Evolutionary conservation across 1,284 basidiomycete species (phyloP).

Genomic region (Melampsora abietis-canadensis): DNA sequence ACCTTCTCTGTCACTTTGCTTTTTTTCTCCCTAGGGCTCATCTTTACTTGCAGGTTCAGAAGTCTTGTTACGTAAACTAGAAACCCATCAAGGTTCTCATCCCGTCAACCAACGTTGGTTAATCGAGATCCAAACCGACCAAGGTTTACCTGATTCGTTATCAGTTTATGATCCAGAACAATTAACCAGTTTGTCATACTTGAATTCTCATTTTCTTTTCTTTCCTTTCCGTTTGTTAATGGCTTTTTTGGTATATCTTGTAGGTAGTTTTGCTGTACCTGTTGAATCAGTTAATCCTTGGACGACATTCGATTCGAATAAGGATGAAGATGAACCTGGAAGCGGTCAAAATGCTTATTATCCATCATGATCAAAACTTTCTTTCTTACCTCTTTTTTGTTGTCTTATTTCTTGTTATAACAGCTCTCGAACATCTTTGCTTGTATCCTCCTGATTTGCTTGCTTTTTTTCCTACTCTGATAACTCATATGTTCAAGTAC

Average conservation of each 20-base stretch:
- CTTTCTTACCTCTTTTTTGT: background rate
- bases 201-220: background rate
- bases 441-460: too few relatives aligned
- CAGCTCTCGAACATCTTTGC: too few relatives aligned
- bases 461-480: too few relatives aligned
- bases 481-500: too few relatives aligned
- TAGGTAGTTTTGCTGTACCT: constrained; percentile 26
- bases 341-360: constrained; percentile 19
- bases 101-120: constrained; percentile 26
- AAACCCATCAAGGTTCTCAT: constrained; percentile 22
- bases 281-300: constrained; percentile 25
- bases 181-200: constrained; percentile 4
- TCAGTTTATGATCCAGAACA: constrained; percentile 20
- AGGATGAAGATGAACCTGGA: constrained; percentile 18
- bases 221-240: background rate
- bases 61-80: constrained; percentile 29
- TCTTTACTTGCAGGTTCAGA: constrained; percentile 20
- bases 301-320: constrained; percentile 13
- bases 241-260: background rate
- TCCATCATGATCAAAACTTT: background rate
- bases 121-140: constrained; percentile 12
- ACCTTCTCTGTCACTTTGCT: background rate
- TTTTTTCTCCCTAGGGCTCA: constrained; percentile 3
- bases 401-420: too few relatives aligned
- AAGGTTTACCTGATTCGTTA: constrained; percentile 16